Evolutionary conservation across 176 grass and related monocot species (phyloP).

Genomic region (Themeda triandra): DNA sequence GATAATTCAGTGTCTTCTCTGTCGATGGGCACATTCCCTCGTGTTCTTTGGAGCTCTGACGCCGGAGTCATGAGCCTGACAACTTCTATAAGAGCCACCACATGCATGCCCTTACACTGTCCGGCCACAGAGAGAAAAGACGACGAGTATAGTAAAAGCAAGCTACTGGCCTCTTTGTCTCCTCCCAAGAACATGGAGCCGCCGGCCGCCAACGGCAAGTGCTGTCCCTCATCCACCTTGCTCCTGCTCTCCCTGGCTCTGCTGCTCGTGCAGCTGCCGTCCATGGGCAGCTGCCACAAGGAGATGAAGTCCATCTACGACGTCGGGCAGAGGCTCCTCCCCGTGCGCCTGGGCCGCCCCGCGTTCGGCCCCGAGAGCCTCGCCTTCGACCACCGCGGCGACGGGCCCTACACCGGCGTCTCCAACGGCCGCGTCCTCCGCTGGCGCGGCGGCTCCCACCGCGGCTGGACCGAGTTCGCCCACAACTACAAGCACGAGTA

Average conservation of each 20-base stretch:
- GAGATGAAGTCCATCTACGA: slow-evolving; percentile 51
- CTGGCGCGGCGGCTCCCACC: slow-evolving; percentile 38
- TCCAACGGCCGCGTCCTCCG: slow-evolving; percentile 75
- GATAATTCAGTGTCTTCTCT: too few species aligned
- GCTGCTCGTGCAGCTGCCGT: neutral
- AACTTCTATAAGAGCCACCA: neutral
- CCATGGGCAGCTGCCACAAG: slow-evolving; percentile 9
- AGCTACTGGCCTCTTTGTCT: neutral
- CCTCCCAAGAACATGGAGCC: slow-evolving; percentile 23
- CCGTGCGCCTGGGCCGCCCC: slow-evolving; percentile 36
- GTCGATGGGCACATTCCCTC: too few species aligned
- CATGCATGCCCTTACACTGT: slow-evolving; percentile 7
- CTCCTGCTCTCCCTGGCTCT: neutral
- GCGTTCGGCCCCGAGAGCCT: slow-evolving; percentile 87
- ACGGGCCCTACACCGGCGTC: slow-evolving; percentile 79
- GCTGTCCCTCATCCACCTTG: neutral
- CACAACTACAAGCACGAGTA: slow-evolving; percentile 58
- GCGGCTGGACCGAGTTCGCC: slow-evolving; percentile 72
- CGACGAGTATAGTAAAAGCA: neutral
- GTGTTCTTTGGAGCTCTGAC: neutral
- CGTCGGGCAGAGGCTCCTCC: slow-evolving; percentile 21
- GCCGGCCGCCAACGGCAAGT: neutral
- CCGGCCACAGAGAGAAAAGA: neutral
- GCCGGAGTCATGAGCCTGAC: neutral
- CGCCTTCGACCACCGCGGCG: slow-evolving; percentile 65